Evolutionary conservation across 2,329 filamentous ascomycete genomes (phyloP), one percentile per base, ranked within the genome.

Genomic region (Monilinia laxa): DNA sequence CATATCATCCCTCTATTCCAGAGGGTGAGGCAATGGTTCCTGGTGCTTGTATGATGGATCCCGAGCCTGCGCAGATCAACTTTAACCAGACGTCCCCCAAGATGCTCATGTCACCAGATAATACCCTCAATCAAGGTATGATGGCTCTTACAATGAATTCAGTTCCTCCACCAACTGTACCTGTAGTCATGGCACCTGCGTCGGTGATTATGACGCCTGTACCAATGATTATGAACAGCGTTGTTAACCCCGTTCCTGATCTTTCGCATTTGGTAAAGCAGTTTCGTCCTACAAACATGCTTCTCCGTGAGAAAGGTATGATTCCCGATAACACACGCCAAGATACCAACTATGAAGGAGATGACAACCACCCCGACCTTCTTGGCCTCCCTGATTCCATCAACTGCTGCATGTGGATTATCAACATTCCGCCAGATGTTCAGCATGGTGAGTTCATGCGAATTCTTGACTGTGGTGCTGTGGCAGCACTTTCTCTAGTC

Each of bases 361-460:
- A 65, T 23, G 28, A 51, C 9, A 54, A 62, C 49, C 59, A 42
- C 14, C 55, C 58, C 4, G 67, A 70, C 23, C 20, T 68, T 7
- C 20, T 62, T 11, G 23, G 60, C 12, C 63, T 74, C 35, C 64
- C 68, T 0, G 62, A 71, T 42, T 2, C 56, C 14, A 9, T 68
- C 6, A 74, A 75, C 49, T 74, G 71, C 49, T 59, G 70, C 3
- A 47, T 74, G 7, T 74, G 67, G 60, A 42, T 75, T 3, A 71
- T 66, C 9, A 64, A 69, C 12, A 68, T 74, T 16, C 72, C 73
- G 0, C 25, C 38, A 9, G 51, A 47, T 1, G 42, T 67, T 2
- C 57, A 51, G 1, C 52, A 68, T 18, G 55, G 18, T 1, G 67
- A 72, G 9, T 57, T 74, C 18, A 60, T 65, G 35, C 47, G 35